Base-by-base conservation (phyloP, 805 yeast species). In the Naumovozyma castellii region DNA sequence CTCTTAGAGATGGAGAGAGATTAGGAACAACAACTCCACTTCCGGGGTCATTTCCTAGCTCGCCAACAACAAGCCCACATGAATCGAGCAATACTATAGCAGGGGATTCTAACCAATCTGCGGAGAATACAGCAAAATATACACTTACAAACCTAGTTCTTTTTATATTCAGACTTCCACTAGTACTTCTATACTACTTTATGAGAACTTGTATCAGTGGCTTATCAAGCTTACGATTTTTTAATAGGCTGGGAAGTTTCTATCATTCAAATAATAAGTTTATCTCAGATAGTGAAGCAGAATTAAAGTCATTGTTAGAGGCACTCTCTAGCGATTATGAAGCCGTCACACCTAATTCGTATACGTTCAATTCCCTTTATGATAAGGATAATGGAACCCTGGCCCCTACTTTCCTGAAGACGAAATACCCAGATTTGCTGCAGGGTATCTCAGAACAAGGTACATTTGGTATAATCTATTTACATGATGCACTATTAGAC, bases 371-470 rank as follows among this genome's bases (percentile, higher is more conserved):
- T 1, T 53, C 61, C 2, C 34, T 59, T n/a, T 59, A 59, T 43
- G 43, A 44, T 33, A 14, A 43, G 9, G 53, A 51, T 17, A 41
- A 41, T 35, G 57, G 57, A 4, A 42, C 39, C 6, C 39, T 57
- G 16, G 18, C 44, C n/a, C 32, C 43, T 2, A 34, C 40, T 4
- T 42, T 48, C 5, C 36, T 74, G 42, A 78, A 76, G 49, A 87
- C 87, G 13, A 80, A 94, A 28, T 90, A 87, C 61, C 76, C 88
- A 1, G 80, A 80, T 42, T 88, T 95, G 1, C 63, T 88, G 39
- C 78, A 73, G 50, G 66, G 71, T 50, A 82, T 92, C 28, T 80
- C 83, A 38, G 67, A 72, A 28, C 75, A 83, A 40, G 80, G 79
- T 19, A 76, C 78, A 57, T 85, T 85, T 68, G 66, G 88, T 32